Conservation (phyloP, 441 rosid species). For the Iberis amara region DNA sequence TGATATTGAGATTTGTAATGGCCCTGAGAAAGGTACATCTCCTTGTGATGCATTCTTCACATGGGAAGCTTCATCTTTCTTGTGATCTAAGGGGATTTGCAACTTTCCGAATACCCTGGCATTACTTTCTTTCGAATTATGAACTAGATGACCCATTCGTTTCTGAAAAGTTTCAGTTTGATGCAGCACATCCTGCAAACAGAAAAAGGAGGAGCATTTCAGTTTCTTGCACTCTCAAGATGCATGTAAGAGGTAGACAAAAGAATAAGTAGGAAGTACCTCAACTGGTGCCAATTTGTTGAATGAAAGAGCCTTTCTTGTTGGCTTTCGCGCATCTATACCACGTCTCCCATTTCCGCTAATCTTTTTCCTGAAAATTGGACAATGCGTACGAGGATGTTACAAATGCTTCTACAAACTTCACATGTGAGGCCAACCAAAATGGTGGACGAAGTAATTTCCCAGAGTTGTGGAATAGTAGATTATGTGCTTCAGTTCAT, state of each 20-base stretch:
- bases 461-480: neutral
- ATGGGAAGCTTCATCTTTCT: constrained; percentile 53
- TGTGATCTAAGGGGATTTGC: constrained; percentile 39
- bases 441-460: neutral
- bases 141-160: constrained; percentile 31
- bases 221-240: too few species aligned
- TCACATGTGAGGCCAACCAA: neutral
- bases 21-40: constrained; percentile 81
- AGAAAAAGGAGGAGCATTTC: too few species aligned
- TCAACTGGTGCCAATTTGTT: constrained; percentile 61
- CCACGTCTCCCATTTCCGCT: constrained; percentile 72
- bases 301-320: constrained; percentile 46
- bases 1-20: constrained; percentile 71
- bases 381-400: constrained; percentile 13
- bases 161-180: constrained; percentile 37
- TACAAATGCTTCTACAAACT: neutral
- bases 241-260: constrained; percentile 13
- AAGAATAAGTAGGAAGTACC: constrained; percentile 37
- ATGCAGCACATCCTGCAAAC: constrained; percentile 35
- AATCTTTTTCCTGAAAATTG: constrained; percentile 57
- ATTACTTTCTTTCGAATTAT: constrained; percentile 39
- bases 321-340: constrained; percentile 57
- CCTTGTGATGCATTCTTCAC: constrained; percentile 76
- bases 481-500: too few species aligned
- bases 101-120: constrained; percentile 37